Evolutionary conservation across 345 rosid genomes (phyloP).

Genomic region (Arabidopsis arenosa): DNA sequence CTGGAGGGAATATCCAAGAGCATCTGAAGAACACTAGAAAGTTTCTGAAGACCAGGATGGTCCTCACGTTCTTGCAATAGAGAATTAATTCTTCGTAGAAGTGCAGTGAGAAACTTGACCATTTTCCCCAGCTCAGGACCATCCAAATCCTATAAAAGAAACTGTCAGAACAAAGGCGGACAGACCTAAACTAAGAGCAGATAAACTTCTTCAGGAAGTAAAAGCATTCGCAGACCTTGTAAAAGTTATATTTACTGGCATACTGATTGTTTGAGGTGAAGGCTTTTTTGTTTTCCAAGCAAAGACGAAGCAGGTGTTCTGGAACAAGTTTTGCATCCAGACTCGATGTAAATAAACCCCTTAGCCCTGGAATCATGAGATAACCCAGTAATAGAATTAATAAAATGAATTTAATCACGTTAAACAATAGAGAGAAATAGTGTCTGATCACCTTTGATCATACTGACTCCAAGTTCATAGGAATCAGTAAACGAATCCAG

Average conservation of each 20-base stretch:
- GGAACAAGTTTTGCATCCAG: constrained; percentile 82
- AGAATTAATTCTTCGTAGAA: constrained; percentile 52
- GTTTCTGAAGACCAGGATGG: constrained; percentile 78
- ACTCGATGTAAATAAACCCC: constrained; percentile 58
- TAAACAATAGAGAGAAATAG: constrained; percentile 21
- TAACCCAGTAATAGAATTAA: constrained; percentile 21
- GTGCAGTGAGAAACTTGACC: constrained; percentile 64
- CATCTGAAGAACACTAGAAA: constrained; percentile 70
- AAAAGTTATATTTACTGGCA: constrained; percentile 69
- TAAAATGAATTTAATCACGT: constrained; percentile 4
- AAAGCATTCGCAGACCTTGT: constrained; percentile 65
- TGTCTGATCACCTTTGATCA: constrained; percentile 66
- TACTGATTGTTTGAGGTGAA: constrained; percentile 49
- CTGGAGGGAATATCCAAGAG: constrained; percentile 72
- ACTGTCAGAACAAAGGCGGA: constrained; percentile 32
- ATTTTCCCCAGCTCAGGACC: constrained; percentile 70
- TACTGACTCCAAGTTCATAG: constrained; percentile 69
- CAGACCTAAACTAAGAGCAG: constrained; percentile 16
- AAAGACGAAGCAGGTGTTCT: constrained; percentile 81
- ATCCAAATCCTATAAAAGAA: constrained; percentile 67
- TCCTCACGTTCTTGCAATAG: constrained; percentile 78
- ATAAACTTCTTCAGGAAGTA: constrained; percentile 20
- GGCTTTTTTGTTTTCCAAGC: constrained; percentile 61
- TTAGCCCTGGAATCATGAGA: constrained; percentile 60
- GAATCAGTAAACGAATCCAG: constrained; percentile 68